phyloP scores from a whole-genome alignment of 768 basidiomycete species.

The Auriscalpium orientale region DNA sequence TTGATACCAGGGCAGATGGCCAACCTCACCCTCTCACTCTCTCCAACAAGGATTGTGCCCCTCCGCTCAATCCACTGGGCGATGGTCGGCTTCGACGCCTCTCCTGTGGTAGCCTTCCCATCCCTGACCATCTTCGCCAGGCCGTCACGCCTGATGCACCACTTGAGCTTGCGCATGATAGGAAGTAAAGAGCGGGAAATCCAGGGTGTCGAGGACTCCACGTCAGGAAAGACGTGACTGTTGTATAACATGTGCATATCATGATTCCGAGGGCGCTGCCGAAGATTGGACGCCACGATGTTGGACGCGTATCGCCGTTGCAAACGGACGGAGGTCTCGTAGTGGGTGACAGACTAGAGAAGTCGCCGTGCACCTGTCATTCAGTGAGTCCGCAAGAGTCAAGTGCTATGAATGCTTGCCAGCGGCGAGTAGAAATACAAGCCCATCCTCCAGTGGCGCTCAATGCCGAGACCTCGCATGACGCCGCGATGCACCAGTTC shows the following conservation, averaged over 20 bases:
- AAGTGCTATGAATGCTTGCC: constrained; percentile 30
- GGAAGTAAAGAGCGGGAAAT: constrained; percentile 59
- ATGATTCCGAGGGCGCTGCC: constrained; percentile 33
- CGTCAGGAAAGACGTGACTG: constrained; percentile 52
- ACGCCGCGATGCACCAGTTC: constrained; percentile 67
- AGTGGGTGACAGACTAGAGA: constrained; percentile 56
- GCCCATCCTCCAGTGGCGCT: constrained; percentile 59
- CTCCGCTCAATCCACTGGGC: constrained; percentile 51
- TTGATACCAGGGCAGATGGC: constrained; percentile 61
- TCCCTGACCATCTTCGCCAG: constrained; percentile 35
- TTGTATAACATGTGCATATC: constrained; percentile 37
- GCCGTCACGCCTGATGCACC: constrained; percentile 58
- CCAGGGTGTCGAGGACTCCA: constrained; percentile 47
- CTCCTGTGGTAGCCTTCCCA: constrained; percentile 7
- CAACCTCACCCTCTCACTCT: constrained; percentile 58
- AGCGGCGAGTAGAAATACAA: constrained; percentile 54
- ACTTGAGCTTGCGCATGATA: constrained; percentile 59
- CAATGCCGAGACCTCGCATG: constrained; percentile 59
- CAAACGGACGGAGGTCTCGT: constrained; percentile 49
- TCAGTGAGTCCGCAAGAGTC: background rate
- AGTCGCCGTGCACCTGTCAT: constrained; percentile 4
- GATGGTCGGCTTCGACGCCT: constrained; percentile 28
- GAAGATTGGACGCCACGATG: constrained; percentile 47
- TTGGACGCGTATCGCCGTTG: constrained; percentile 46
- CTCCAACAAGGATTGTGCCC: constrained; percentile 42